Evolutionary conservation across 768 basidiomycete species (phyloP).

Genomic region (Amanita subjunquillea): DNA sequence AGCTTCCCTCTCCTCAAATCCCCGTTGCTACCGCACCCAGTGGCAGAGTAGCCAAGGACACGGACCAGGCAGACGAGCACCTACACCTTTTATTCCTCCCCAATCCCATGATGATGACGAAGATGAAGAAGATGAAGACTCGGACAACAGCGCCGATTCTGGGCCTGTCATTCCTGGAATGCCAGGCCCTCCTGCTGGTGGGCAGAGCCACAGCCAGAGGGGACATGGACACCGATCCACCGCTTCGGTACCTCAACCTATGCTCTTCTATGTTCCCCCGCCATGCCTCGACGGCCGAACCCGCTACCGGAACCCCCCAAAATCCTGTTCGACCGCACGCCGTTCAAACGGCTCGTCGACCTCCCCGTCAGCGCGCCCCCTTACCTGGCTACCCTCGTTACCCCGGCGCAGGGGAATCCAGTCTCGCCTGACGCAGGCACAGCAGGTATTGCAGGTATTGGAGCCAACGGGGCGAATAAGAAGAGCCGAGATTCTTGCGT

Average conservation of each 20-base stretch:
- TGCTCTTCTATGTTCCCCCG: constrained; percentile 16
- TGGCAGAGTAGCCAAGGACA: background rate
- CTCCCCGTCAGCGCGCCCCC: constrained; percentile 24
- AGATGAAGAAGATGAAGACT: constrained; percentile 6
- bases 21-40: background rate
- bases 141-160: constrained; percentile 14
- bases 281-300: constrained; percentile 25
- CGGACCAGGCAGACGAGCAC: constrained; percentile 9
- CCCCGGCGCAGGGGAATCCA: constrained; percentile 12
- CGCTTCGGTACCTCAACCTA: constrained; percentile 20
- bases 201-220: background rate
- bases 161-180: constrained; percentile 5
- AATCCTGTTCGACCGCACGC: constrained; percentile 47
- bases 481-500: constrained; percentile 33
- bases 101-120: background rate
- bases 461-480: constrained; percentile 15
- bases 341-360: constrained; percentile 44
- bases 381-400: constrained; percentile 16
- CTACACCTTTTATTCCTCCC: constrained; percentile 19
- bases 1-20: constrained; percentile 5
- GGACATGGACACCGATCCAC: constrained; percentile 10
- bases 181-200: constrained; percentile 10
- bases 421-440: background rate
- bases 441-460: constrained; percentile 1
- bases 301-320: constrained; percentile 56